Base-by-base conservation (phyloP, 2,329 filamentous ascomycete genomes). In the Stenocarpella maydis region DNA sequence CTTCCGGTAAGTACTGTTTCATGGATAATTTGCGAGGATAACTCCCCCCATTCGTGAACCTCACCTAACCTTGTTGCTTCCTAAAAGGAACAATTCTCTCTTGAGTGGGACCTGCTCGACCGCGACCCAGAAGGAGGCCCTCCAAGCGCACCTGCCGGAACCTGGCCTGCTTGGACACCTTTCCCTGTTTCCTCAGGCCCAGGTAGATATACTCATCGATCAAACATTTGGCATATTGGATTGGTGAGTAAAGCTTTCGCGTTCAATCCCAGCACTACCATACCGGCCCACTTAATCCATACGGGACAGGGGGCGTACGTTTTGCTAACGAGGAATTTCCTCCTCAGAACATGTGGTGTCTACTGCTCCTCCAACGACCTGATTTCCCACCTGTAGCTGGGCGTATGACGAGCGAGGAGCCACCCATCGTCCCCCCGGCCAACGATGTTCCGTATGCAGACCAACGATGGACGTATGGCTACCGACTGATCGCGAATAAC, bases 211-310 rank as follows among this genome's bases (percentile, higher is more conserved):
- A 66, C 19, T 7, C 19, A 34, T 15, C 8, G 8, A n/a, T 69
- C 67, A 2, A 69, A 69, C 17, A 28, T 69, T 47, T 69, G 67
- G 67, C 60, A 69, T 5, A 19, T 66, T 3, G 67, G 67, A 28
- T 52, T 69, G 67, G 67, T 69, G 24, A 21, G 60, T 21, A 10
- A 26, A 0, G 4, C 2, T 34, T 14, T 19, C 3, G 19, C 8
- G 6, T 2, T 4, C 43, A 47, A 12, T n/a, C 12, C 31, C 8
- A n/a, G 0, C 45, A n/a, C 45, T 34, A 34, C 45, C n/a, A 9
- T 47, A 1, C 45, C 45, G 12, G 3, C 4, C 43, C 8, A 21
- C 43, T 19, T n/a, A 21, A 12, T 7, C 37, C 17, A 5, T 31
- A 1, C 17, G 6, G 31, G 31, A 9, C 31, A 45, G 4, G 15